Evolutionary conservation across 148 eudicot species (phyloP), one percentile per base, ranked within the genome.

Genomic region (Limonium bicolor): DNA sequence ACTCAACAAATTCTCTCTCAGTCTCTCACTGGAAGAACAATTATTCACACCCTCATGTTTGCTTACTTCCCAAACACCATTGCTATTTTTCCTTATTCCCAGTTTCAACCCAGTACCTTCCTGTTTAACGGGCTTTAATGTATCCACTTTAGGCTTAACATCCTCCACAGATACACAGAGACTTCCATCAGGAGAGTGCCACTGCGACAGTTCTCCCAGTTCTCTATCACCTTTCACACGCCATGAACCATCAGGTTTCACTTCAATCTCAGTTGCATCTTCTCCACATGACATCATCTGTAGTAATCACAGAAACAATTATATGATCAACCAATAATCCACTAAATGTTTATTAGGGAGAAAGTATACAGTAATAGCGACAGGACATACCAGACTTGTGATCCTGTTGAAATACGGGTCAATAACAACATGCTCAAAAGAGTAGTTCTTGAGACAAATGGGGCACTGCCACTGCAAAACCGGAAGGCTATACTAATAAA

Each of bases 401-500:
- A 90, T 80, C 55, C 87, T 78, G 61, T 84, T 90, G 51, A 90
- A 90, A 60, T 84, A 90, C 28, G 97, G 95, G 54, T 90, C 97
- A 40, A 90, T 69, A 48, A 90, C 73, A 51, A 90, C 41, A 54
- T 73, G 56, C 70, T 90, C 95, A 62, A 80, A 50, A 36, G 87
- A 47, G 60, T 78, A 90, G 59, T 90, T 90, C 78, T 84, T 90
- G 46, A 90, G 76, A 67, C 97, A 90, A 39, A 78, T 71, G 36
- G 97, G 97, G 57, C 97, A 90, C 47, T 90, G 92, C 92, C 92
- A 81, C 92, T 81, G 81, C 62, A 80, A 46, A n/a, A n/a, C n/a
- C n/a, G n/a, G n/a, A n/a, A n/a, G n/a, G n/a, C n/a, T n/a, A n/a
- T n/a, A n/a, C 41, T 38, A 14, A 38, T 26, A 46, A 18, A 27